Percentiles rank a stretch among this genome's conserved stretches.
Conservation (phyloP, 169 alveolate species). For the Plasmodium vivax region DNA sequence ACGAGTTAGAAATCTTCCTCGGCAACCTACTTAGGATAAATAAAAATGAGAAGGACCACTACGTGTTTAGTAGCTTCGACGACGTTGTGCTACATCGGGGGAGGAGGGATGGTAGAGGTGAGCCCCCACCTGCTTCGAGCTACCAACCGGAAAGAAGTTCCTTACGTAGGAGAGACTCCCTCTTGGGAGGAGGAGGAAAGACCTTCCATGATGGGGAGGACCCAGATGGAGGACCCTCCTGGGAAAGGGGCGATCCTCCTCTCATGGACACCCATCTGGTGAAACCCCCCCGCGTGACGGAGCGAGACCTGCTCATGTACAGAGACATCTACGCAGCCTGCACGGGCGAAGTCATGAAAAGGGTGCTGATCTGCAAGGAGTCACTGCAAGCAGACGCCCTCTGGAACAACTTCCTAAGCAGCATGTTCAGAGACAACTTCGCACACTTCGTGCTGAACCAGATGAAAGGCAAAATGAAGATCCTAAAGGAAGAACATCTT, state of each 20-base stretch:
- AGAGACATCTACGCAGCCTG: constrained; percentile 36
- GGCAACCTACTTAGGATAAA: constrained; percentile 51
- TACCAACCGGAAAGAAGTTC: background rate
- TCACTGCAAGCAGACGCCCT: background rate
- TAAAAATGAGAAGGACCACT: constrained; percentile 66
- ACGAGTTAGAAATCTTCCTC: constrained; percentile 29
- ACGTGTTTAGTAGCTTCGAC: constrained; percentile 38
- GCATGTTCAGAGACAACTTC: constrained; percentile 55
- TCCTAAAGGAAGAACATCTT: constrained; percentile 36
- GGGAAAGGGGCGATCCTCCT: background rate
- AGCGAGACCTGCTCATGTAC: constrained; percentile 11
- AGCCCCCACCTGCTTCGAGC: background rate
- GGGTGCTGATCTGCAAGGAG: constrained; percentile 27
- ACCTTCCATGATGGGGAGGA: background rate
- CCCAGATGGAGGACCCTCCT: background rate
- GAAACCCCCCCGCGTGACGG: background rate
- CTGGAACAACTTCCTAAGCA: constrained; percentile 48
- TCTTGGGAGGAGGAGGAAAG: background rate
- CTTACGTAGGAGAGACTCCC: background rate
- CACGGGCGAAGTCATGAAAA: constrained; percentile 31
- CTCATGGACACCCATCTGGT: background rate
- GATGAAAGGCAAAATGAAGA: constrained; percentile 6
- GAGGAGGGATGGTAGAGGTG: background rate
- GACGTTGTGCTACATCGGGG: constrained; percentile 20
- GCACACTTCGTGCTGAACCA: constrained; percentile 12